phyloP scores from a whole-genome alignment of 208 protist species.

The Crithidia acanthocephali region DNA sequence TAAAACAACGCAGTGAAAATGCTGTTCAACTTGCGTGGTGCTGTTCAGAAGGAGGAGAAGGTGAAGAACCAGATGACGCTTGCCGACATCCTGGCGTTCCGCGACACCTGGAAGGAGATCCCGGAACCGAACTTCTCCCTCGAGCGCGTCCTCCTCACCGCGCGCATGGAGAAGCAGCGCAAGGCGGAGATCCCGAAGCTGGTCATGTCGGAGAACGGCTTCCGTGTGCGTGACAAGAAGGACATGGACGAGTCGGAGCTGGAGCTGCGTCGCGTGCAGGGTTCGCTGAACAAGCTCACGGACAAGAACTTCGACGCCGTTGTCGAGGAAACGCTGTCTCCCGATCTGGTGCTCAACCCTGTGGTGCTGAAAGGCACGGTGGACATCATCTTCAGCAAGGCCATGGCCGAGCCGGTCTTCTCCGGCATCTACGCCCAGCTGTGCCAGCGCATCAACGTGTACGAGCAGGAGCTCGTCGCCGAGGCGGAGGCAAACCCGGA shows the following conservation, averaged over 20 bases:
- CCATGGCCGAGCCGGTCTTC: constrained; percentile 89
- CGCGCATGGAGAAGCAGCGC: constrained; percentile 61
- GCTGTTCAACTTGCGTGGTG: constrained; percentile 78
- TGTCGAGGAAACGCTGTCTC: constrained; percentile 58
- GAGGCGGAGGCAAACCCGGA: constrained; percentile 43
- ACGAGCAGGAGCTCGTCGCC: constrained; percentile 69
- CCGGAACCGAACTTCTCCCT: constrained; percentile 76
- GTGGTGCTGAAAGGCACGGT: constrained; percentile 71
- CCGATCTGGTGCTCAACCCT: constrained; percentile 73
- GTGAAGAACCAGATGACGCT: constrained; percentile 81
- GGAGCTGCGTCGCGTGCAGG: constrained; percentile 77
- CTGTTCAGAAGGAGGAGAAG: constrained; percentile 67
- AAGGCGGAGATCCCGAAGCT: constrained; percentile 77
- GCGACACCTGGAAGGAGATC: constrained; percentile 80
- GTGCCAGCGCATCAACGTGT: constrained; percentile 75
- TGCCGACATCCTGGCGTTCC: constrained; percentile 75
- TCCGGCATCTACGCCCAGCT: constrained; percentile 82
- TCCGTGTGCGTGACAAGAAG: constrained; percentile 70
- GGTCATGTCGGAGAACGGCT: constrained; percentile 84
- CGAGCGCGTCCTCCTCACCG: constrained; percentile 56
- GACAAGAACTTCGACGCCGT: constrained; percentile 85
- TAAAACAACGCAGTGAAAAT: constrained; percentile 33
- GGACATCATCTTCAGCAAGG: constrained; percentile 88
- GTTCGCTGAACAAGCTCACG: constrained; percentile 88
- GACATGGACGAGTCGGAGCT: constrained; percentile 75